phyloP scores from a whole-genome alignment of 208 protist species.

The Acanthamoeba rhysodes region DNA sequence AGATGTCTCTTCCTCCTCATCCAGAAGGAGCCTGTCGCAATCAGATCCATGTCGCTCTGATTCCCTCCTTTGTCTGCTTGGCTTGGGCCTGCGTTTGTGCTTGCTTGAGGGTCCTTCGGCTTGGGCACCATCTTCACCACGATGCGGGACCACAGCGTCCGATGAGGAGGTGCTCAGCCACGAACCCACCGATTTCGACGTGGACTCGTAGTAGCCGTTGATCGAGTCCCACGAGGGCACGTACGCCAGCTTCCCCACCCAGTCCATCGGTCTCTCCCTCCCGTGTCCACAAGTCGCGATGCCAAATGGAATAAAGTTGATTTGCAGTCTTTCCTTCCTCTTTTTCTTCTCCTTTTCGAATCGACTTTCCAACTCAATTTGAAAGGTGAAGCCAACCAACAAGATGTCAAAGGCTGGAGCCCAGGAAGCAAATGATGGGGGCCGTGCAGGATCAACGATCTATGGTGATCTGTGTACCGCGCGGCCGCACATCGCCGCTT shows the following conservation, averaged over 20 bases:
- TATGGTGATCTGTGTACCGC: not conserved
- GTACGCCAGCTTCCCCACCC: not conserved
- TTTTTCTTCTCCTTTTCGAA: not conserved
- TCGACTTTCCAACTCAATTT: not conserved
- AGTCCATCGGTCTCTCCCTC: not conserved
- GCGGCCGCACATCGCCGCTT: too few species aligned
- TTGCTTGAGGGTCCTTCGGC: not conserved
- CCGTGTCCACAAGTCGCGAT: not conserved
- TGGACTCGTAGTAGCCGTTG: slow-evolving; percentile 4
- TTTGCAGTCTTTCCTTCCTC: not conserved
- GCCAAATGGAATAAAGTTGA: not conserved
- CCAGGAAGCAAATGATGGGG: too few species aligned
- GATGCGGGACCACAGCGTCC: not conserved
- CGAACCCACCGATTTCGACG: not conserved
- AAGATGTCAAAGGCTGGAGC: not conserved
- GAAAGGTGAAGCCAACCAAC: not conserved
- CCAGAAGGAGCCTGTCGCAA: not conserved
- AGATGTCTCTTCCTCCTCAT: not conserved
- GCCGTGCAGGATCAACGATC: not conserved
- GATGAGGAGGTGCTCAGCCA: not conserved
- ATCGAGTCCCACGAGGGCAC: slow-evolving; percentile 9
- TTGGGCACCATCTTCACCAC: not conserved
- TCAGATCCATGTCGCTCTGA: not conserved
- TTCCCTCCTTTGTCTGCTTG: not conserved
- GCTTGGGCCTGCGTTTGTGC: not conserved